Percentiles rank a stretch among this genome's conserved stretches.
Evolutionary conservation across 208 protist species (phyloP).

Genomic region (Balamuthia mandrillaris): DNA sequence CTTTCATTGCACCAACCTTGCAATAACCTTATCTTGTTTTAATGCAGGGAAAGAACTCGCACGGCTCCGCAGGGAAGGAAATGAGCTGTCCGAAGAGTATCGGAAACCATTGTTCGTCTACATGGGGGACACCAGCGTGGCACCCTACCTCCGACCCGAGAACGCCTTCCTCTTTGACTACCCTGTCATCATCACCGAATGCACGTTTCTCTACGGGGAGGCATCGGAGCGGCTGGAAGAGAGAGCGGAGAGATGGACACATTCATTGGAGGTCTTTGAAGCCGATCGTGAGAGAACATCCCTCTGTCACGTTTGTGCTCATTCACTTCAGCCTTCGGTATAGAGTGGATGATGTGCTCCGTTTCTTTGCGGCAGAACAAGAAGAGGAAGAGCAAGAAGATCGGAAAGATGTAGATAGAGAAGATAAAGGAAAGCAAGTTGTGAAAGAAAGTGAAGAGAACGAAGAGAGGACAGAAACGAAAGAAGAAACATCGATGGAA

Average conservation of each 20-base stretch:
- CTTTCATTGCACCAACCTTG: too few relatives aligned
- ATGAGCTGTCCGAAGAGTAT: not conserved
- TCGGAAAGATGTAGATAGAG: too few relatives aligned
- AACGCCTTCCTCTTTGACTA: slow-evolving; percentile 23
- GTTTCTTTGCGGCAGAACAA: too few relatives aligned
- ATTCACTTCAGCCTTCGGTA: slow-evolving; percentile 36
- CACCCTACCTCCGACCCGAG: not conserved
- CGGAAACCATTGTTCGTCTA: slow-evolving; percentile 1
- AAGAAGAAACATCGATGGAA: too few relatives aligned
- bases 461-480: too few relatives aligned
- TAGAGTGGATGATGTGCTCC: too few relatives aligned
- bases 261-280: not conserved
- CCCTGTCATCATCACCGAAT: slow-evolving; percentile 31
- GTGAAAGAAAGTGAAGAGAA: too few relatives aligned
- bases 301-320: not conserved
- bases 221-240: not conserved
- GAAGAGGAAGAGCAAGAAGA: too few relatives aligned
- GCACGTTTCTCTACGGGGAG: not conserved
- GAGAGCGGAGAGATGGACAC: not conserved
- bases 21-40: too few relatives aligned
- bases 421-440: too few relatives aligned
- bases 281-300: not conserved
- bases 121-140: not conserved
- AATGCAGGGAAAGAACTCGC: not conserved
- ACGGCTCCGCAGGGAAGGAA: not conserved